Base-by-base conservation (phyloP, 2,329 filamentous ascomycete genomes). In the Xylariaceae sp. region DNA sequence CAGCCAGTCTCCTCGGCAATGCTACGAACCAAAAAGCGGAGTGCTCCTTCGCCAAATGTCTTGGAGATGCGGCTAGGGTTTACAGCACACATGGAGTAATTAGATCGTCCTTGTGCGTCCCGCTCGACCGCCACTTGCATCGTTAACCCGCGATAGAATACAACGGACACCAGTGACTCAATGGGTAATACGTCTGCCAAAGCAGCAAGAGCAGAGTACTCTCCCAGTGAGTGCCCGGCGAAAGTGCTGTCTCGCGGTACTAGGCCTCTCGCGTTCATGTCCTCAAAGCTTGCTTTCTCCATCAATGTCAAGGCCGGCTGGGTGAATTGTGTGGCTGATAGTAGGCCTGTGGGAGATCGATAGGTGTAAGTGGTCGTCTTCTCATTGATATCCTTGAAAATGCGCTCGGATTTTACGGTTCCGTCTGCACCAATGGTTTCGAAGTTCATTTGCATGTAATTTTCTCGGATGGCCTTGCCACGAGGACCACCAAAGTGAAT, bases 401-500 rank as follows among this genome's bases (percentile, higher is more conserved):
- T 99, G 76, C 92, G 95, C 80, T 99, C 94, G 0, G 94, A 96
- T 75, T 96, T 97, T 77, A 96, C 91, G 34, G 84, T 84, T 22
- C 94, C 94, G 71, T 99, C 94, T 1, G 89, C 77, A 55, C 87
- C 88, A 49, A 99, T 91, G n/a, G 92, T 95, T 78, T 99, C 94
- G 73, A 97, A 99, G 45, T 92, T 97, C 94, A 99, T 99, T 56
- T 92, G 86, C 88, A 97, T 97, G 79, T 99, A 99, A 75, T 99
- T 99, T 69, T 96, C 88, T 59, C 94, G 90, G 65, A 99, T 99
- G 48, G 90, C 91, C 77, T 97, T 99, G 69, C 94, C 94, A 55
- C 90, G 88, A 58, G 94, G 91, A 46, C 94, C 94, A 76, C 95
- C 94, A 68, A 99, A 99, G 78, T 99, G 89, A 61, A 99, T 89